Base-by-base conservation (phyloP, 495 filamentous ascomycete genomes). In the Aspergillus haitiensis region DNA sequence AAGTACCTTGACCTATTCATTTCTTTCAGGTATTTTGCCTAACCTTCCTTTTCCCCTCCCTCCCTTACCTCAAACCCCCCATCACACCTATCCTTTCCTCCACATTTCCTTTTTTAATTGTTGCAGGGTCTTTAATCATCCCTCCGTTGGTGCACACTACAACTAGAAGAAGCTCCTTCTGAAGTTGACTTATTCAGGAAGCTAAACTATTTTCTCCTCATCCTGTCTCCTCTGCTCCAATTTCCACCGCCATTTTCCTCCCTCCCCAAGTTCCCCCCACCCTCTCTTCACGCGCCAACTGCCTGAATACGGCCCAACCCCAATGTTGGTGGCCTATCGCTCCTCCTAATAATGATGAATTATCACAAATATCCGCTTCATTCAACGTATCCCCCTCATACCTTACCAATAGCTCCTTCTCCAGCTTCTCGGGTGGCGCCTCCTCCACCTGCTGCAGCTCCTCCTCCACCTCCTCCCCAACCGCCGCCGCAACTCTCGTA, bases 401-500 rank as follows among this genome's bases (percentile, higher is more conserved):
- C 50, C 16, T 33, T 54, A 27, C 44, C 49, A 15, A 37, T 37
- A 10, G 15, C 45, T 13, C 47, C 36, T 15, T 12, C 35, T 8
- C 31, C 44, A 33, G 42, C 37, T 18, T 18, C 31, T 60, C 50
- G 58, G 40, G 31, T 51, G 32, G 37, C 50, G 37, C 50, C 50
- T 44, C 58, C 57, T 47, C 31, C 40, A 7, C 13, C 48, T 61
- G 8, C 64, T 68, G 13, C 59, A 69, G 59, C 49, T 42, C 60
- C 67, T 39, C 60, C 72, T 13, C 67, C 69, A 46, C 67, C 68
- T 56, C 50, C 68, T 50, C 62, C 62, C 11, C 70, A 48, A 37
- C 39, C 52, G 34, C 48, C 60, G 32, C 13, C 48, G 32, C 48
- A 39, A 33, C 16, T 67, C 21, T 64, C 62, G 32, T 47, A 68